Base-by-base conservation (phyloP, 139 green algal genomes). In the Chlorella ohadii region DNA sequence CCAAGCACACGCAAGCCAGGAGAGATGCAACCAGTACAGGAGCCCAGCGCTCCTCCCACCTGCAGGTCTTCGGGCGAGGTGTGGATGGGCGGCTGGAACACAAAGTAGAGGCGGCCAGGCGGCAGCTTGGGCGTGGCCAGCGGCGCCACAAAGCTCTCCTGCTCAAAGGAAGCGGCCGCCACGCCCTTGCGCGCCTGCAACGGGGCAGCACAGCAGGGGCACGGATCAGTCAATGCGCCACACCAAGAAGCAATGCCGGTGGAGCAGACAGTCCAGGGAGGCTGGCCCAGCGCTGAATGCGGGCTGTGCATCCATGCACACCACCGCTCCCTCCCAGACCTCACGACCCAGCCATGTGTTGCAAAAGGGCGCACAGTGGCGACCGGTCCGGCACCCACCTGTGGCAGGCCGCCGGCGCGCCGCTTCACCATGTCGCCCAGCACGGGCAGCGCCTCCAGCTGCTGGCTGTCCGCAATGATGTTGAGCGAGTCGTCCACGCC, bases 21-120 rank as follows among this genome's bases (percentile, higher is more conserved):
- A n/a, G n/a, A n/a, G n/a, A n/a, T n/a, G n/a, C n/a, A n/a, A n/a
- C n/a, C n/a, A n/a, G n/a, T n/a, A n/a, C n/a, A n/a, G n/a, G n/a
- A n/a, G n/a, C n/a, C n/a, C n/a, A n/a, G n/a, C n/a, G n/a, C 27
- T 16, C n/a, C 13, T 1, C 67, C 27, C 67, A 74, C 81, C 81
- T 81, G 80, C 11, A 78, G 2, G 59, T 87, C 75, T 1, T 74
- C 36, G 1, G 86, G 64, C 19, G 89, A 75, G 20, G 68, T 81
- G 4, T 74, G 56, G 59, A 99, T 96, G 68, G 96, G 95, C 79
- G 85, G n/a, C 22, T 91, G 83, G 79, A 98, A 99, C 23, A 91
- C 76, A 87, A 96, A 99, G 89, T 99, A 99, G 81, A 98, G 94
- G 41, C 97, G 92, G 31, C 88, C 66, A 1, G 91, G 88, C 28